These are phyloP conservation scores for Microsporum canis DNA, from an alignment of 2,329 filamentous ascomycete species.

Conservation along the genomic window DNA sequence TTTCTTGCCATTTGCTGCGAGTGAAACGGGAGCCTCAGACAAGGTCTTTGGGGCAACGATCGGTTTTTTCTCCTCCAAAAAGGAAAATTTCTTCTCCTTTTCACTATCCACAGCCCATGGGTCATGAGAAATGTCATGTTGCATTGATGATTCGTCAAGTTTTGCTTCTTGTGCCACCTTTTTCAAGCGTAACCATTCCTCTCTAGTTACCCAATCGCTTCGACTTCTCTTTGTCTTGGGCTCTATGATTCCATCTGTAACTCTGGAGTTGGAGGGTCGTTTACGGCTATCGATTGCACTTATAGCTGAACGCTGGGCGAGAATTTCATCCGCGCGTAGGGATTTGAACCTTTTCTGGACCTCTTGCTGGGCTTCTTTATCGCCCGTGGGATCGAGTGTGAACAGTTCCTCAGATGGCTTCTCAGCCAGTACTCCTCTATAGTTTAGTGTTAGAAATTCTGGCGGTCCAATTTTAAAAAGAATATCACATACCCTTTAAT, in stretches of 20 bases:
- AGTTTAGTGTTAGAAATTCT: constrained; percentile 2
- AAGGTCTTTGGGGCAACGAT: constrained; percentile 65
- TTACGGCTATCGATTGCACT: constrained; percentile 71
- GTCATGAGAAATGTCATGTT: constrained; percentile 50
- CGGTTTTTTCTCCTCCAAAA: constrained; percentile 54
- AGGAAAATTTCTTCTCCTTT: constrained; percentile 43
- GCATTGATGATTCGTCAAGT: constrained; percentile 43
- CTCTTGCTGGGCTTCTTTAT: constrained; percentile 53
- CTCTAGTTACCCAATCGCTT: constrained; percentile 68
- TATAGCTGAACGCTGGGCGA: constrained; percentile 70
- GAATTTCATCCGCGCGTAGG: constrained; percentile 84
- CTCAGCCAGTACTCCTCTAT: constrained; percentile 73
- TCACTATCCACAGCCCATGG: constrained; percentile 53
- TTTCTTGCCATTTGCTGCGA: constrained; percentile 69
- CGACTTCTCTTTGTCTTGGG: constrained; percentile 60
- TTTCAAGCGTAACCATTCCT: constrained; percentile 68
- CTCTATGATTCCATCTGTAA: constrained; percentile 60
- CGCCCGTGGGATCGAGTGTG: constrained; percentile 64
- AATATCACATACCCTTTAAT: constrained; percentile 59
- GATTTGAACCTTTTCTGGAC: constrained; percentile 60
- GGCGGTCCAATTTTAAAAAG: constrained; percentile 4
- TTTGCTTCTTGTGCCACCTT: constrained; percentile 60
- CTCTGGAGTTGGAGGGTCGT: constrained; percentile 48
- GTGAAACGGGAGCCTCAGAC: constrained; percentile 63
- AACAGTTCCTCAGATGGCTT: constrained; percentile 77